These are phyloP conservation scores for Ziziphus jujuba DNA, from an alignment of 306 rosid genomes.

Conservation along the genomic window DNA sequence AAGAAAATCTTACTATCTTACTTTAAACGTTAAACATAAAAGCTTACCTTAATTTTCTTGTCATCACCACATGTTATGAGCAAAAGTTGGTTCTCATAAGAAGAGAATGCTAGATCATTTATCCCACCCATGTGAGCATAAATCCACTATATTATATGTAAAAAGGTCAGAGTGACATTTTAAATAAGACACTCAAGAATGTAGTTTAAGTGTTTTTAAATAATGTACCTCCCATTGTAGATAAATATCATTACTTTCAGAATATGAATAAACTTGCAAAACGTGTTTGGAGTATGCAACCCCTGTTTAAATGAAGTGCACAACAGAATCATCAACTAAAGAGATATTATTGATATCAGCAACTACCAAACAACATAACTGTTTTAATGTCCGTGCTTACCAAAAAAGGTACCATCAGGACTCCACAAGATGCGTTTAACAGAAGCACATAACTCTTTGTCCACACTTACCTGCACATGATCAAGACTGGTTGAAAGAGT, in stretches of 20 bases:
- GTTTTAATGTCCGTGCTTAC: constrained; percentile 40
- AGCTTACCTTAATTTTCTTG: constrained; percentile 65
- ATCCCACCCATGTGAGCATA: constrained; percentile 82
- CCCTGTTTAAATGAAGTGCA: constrained; percentile 38
- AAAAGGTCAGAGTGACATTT: constrained; percentile 15
- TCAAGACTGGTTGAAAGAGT: constrained; percentile 1
- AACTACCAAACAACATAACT: constrained; percentile 2
- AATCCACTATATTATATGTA: constrained; percentile 52
- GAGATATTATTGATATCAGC: background rate
- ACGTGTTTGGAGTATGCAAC: constrained; percentile 82
- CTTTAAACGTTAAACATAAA: background rate
- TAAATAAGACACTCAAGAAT: background rate
- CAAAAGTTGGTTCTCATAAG: constrained; percentile 62
- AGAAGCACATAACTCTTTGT: constrained; percentile 71
- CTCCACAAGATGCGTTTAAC: constrained; percentile 86
- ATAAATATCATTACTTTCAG: constrained; percentile 47
- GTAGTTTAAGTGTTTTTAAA: background rate
- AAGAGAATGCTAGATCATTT: constrained; percentile 81
- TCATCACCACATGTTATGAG: constrained; percentile 85
- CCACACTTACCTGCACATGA: constrained; percentile 62
- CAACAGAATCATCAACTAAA: background rate
- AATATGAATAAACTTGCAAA: constrained; percentile 74
- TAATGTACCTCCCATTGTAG: constrained; percentile 60
- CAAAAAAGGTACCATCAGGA: constrained; percentile 76
- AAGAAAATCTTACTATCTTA: too few species aligned